These are phyloP conservation scores for Potentilla sterilis DNA, from an alignment of 306 rosid genomes.

Conservation along the genomic window DNA sequence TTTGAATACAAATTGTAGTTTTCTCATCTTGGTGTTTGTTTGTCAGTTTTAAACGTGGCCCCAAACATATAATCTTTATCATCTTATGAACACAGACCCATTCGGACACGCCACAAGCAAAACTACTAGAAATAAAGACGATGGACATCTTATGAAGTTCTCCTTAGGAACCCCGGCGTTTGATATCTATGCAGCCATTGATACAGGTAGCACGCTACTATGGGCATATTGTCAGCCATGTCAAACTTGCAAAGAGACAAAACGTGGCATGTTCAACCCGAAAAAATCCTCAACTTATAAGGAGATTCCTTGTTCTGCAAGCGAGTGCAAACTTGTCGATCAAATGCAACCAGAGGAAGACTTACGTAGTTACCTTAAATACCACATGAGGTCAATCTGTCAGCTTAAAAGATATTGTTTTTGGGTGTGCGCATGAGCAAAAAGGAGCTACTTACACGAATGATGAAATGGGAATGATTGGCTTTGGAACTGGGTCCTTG, in stretches of 20 bases:
- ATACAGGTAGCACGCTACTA: constrained; percentile 55
- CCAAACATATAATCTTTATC: too few relatives aligned
- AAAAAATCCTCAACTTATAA: constrained; percentile 37
- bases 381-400: too few relatives aligned
- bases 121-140: constrained; percentile 15
- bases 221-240: constrained; percentile 65
- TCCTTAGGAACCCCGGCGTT: constrained; percentile 55
- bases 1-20: not conserved
- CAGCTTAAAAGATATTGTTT: too few relatives aligned
- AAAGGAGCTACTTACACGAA: too few relatives aligned
- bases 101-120: not conserved
- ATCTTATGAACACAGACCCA: not conserved
- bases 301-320: too few relatives aligned
- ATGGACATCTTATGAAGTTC: constrained; percentile 45
- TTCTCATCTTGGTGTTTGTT: not conserved
- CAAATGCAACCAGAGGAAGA: too few relatives aligned
- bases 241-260: constrained; percentile 36
- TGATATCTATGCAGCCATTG: constrained; percentile 46
- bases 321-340: constrained; percentile 24
- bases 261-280: constrained; percentile 43
- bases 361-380: too few relatives aligned
- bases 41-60: too few relatives aligned
- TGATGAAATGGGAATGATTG: too few relatives aligned
- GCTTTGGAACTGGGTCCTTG: too few relatives aligned
- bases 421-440: too few relatives aligned